Evolutionary conservation across 352 stramenopile species (phyloP).

Genomic region (Blastocystis sp.): DNA sequence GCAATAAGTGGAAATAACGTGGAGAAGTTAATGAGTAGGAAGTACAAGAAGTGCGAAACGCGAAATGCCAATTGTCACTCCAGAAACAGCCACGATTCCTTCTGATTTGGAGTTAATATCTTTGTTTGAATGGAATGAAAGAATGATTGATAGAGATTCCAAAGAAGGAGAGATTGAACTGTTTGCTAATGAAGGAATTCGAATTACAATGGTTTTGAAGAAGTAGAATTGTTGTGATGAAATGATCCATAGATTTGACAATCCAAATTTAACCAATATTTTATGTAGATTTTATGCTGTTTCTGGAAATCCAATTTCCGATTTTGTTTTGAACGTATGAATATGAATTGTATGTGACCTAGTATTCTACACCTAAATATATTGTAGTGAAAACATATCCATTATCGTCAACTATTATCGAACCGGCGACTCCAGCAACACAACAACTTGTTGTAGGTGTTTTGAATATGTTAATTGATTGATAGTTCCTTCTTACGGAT

Average conservation of each 20-base stretch:
- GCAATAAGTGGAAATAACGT: not conserved
- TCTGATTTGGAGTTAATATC: conserved; percentile 5
- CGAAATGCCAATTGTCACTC: not conserved
- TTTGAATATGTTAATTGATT: not conserved
- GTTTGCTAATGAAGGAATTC: conserved; percentile 14
- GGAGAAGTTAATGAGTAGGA: not conserved
- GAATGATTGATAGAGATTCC: not conserved
- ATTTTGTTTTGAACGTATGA: not conserved
- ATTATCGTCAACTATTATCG: conserved; percentile 1
- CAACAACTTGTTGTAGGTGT: conserved; percentile 34
- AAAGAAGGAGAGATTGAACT: conserved; percentile 26
- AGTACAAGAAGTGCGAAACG: not conserved
- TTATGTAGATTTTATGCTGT: conserved; percentile 16
- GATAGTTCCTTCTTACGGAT: conserved; percentile 32
- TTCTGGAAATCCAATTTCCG: not conserved
- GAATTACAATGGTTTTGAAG: conserved; percentile 27
- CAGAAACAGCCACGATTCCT: not conserved
- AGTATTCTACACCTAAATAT: conserved; percentile 46
- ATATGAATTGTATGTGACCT: not conserved
- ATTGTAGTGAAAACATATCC: conserved; percentile 20
- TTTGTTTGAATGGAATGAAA: not conserved
- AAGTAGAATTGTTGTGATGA: not conserved
- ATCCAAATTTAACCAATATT: not conserved
- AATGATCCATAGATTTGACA: not conserved
- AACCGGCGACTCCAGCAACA: not conserved